Evolutionary conservation across 306 rosid genomes (phyloP).

Genomic region (Dryas octopetala): DNA sequence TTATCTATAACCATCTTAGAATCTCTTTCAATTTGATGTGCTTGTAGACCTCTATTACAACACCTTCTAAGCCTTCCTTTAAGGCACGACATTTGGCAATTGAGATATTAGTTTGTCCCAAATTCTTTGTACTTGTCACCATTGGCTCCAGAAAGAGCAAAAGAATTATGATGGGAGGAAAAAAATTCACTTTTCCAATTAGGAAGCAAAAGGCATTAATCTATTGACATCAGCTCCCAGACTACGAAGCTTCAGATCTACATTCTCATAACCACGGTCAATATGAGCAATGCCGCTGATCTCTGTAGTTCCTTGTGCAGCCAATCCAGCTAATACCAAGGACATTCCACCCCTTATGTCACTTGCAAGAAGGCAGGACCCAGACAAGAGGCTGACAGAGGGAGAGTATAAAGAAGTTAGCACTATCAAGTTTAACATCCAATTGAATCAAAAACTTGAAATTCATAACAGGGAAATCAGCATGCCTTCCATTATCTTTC

Average conservation of each 20-base stretch:
- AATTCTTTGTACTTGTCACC: not conserved
- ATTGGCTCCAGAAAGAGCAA: not conserved
- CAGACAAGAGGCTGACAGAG: constrained; percentile 19
- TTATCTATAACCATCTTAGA: not conserved
- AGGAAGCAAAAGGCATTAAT: constrained; percentile 4
- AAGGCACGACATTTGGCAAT: not conserved
- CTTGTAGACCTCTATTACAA: not conserved
- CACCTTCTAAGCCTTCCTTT: not conserved
- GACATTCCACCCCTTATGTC: constrained; percentile 45
- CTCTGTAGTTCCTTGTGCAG: constrained; percentile 35
- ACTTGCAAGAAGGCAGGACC: constrained; percentile 27
- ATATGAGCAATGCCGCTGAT: constrained; percentile 28
- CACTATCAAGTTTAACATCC: not conserved
- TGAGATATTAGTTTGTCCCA: not conserved
- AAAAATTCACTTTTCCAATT: not conserved
- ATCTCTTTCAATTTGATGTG: not conserved
- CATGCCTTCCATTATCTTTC: constrained; percentile 36
- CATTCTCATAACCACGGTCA: constrained; percentile 35
- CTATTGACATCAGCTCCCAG: constrained; percentile 36
- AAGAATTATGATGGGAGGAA: not conserved
- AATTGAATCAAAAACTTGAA: not conserved
- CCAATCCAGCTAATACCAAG: constrained; percentile 35
- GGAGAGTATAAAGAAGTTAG: not conserved
- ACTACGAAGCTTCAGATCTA: constrained; percentile 29
- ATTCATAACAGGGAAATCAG: not conserved